These are phyloP conservation scores for Linum trigynum DNA, from an alignment of 345 rosid species.

Conservation along the genomic window DNA sequence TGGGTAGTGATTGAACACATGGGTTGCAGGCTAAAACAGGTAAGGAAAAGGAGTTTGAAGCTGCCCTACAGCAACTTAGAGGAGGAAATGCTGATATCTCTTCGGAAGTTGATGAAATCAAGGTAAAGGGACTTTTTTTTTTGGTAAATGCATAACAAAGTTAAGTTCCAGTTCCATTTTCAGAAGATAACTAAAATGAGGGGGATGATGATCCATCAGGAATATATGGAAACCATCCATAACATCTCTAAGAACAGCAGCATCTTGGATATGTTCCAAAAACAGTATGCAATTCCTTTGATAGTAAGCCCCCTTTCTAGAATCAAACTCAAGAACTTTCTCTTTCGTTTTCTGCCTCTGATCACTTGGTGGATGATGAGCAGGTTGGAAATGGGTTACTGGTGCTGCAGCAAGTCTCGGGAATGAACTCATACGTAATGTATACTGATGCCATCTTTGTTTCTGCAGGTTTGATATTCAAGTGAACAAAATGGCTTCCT, in stretches of 20 bases:
- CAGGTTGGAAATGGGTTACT: conserved; percentile 2
- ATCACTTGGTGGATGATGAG: too few relatives aligned
- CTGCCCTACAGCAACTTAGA: conserved; percentile 29
- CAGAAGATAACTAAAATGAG: neutral
- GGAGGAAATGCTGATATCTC: conserved; percentile 36
- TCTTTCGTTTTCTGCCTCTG: neutral
- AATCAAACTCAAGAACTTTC: neutral
- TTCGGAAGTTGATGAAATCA: conserved; percentile 33
- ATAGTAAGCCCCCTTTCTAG: neutral
- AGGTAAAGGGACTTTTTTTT: conserved; percentile 12
- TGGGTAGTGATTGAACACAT: neutral
- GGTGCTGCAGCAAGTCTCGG: conserved; percentile 1
- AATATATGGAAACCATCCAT: neutral
- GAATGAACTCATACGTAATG: neutral
- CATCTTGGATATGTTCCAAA: neutral
- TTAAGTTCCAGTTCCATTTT: too few relatives aligned
- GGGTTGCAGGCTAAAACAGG: conserved; percentile 39
- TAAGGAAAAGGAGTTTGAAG: conserved; percentile 28
- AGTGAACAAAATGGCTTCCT: too few relatives aligned
- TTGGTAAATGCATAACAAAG: too few relatives aligned
- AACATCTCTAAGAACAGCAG: neutral
- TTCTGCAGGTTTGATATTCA: neutral
- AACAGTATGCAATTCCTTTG: neutral
- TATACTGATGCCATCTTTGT: neutral
- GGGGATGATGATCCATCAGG: neutral